Evolutionary conservation across 1,284 basidiomycete genomes (phyloP).

Genomic region (Pholiota adiposa): DNA sequence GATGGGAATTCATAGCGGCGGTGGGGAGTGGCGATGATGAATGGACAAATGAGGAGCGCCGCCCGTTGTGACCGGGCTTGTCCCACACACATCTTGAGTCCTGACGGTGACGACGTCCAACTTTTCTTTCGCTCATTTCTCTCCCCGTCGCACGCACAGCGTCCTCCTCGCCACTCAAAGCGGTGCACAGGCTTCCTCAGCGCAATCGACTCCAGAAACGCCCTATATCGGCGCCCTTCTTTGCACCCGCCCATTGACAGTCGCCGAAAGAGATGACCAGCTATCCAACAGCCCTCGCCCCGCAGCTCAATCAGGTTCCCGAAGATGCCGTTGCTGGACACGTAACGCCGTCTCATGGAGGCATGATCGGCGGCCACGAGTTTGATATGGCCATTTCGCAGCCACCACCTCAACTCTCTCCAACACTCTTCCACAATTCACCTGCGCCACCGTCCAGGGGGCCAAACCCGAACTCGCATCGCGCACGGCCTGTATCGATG

Average conservation of each 20-base stretch:
- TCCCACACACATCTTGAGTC: conserved; percentile 21
- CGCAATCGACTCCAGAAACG: background rate
- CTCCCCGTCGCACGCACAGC: conserved; percentile 6
- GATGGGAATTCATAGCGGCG: too few relatives aligned
- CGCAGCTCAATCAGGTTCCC: conserved; percentile 44
- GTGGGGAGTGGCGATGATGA: background rate
- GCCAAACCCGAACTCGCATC: conserved; percentile 35
- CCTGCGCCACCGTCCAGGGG: conserved; percentile 24
- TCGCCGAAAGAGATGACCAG: conserved; percentile 28
- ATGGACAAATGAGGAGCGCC: conserved; percentile 18
- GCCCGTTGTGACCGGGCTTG: conserved; percentile 11
- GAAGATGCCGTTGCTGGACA: conserved; percentile 46
- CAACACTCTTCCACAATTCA: conserved; percentile 25
- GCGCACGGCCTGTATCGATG: conserved; percentile 70
- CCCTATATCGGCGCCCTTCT: background rate
- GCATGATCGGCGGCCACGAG: conserved; percentile 62
- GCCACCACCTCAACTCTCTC: conserved; percentile 28
- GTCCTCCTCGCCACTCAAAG: conserved; percentile 1
- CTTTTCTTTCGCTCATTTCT: conserved; percentile 12
- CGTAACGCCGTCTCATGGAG: conserved; percentile 60
- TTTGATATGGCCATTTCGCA: conserved; percentile 52
- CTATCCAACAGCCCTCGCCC: conserved; percentile 38
- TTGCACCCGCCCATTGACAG: background rate
- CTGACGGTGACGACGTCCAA: conserved; percentile 15
- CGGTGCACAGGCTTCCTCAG: conserved; percentile 18